Evolutionary conservation across 1,284 basidiomycete genomes (phyloP), one percentile per base, ranked within the genome.

Genomic region (Marasmius sp.): DNA sequence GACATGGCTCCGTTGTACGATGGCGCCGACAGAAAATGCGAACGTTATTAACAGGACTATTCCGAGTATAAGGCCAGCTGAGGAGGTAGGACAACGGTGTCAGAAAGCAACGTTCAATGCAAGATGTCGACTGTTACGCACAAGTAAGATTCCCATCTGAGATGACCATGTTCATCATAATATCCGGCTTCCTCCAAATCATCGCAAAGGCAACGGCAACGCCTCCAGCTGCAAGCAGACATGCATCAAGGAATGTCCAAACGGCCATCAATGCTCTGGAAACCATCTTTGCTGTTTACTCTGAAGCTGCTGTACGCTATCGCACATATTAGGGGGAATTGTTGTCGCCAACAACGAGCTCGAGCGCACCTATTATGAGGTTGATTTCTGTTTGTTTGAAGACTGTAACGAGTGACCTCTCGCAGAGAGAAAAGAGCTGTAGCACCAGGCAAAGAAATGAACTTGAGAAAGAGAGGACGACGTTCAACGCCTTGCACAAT

Each of bases 41-140:
- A 87, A 90, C 33, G 91, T 91, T 59, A 85, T 62, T n/a, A 91
- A 73, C 58, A 94, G 80, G 38, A 81, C 71, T 37, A 90, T 81
- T 18, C 91, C 93, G 58, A 94, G 72, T n/a, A 84, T 73, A 59
- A 87, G 80, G 16, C 90, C 93, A 65, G 85, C 93, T 94, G 64
- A 34, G 36, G 16, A 47, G 45, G 2, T 38, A 50, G 51, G 48
- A n/a, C 36, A 7, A 47, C 6, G 59, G 63, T 22, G 50, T 55
- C 9, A 34, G 43, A 16, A 9, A 12, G 51, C 41, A 14, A 12
- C 27, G 41, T 58, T 39, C 33, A 38, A 59, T 27, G 27, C 27
- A 27, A 27, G 27, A 27, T 27, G 27, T n/a, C 63, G 27, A 27
- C 58, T 48, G 56, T 11, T 38, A 76, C 82, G 72, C 71, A 91